These are phyloP conservation scores for Mycena alexandri DNA, from an alignment of 768 basidiomycete species.

Conservation along the genomic window DNA sequence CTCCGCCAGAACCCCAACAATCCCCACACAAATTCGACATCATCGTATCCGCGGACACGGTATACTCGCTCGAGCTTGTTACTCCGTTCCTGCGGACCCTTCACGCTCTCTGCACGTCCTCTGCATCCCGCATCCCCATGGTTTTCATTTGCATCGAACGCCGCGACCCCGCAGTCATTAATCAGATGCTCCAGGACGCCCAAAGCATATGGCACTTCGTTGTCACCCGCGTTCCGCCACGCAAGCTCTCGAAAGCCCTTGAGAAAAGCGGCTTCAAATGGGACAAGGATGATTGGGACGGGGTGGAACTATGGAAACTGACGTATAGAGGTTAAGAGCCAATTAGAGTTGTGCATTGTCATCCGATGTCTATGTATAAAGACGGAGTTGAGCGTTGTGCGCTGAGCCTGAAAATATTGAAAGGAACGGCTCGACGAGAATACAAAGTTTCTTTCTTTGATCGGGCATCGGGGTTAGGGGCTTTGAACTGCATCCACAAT, in stretches of 20 bases:
- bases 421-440: too few species aligned
- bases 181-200: slow-evolving; percentile 69
- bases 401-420: too few species aligned
- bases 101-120: slow-evolving; percentile 61
- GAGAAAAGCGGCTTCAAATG: slow-evolving; percentile 70
- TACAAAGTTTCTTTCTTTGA: too few species aligned
- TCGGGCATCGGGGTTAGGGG: too few species aligned
- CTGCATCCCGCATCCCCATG: slow-evolving; percentile 57
- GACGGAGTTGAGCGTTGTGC: too few species aligned
- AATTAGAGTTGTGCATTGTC: neutral
- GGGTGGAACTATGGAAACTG: slow-evolving; percentile 84
- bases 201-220: slow-evolving; percentile 66
- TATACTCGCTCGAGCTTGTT: slow-evolving; percentile 74
- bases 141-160: slow-evolving; percentile 80
- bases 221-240: slow-evolving; percentile 68
- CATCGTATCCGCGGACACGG: slow-evolving; percentile 86
- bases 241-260: slow-evolving; percentile 71
- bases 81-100: slow-evolving; percentile 80
- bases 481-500: slow-evolving; percentile 33
- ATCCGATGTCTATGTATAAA: too few species aligned
- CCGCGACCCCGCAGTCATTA: slow-evolving; percentile 77
- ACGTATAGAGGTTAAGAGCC: slow-evolving; percentile 36
- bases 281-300: slow-evolving; percentile 82
- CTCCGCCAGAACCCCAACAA: slow-evolving; percentile 29
- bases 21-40: slow-evolving; percentile 73